Base-by-base conservation (phyloP, 441 rosid genomes). In the Omphalea diandra region DNA sequence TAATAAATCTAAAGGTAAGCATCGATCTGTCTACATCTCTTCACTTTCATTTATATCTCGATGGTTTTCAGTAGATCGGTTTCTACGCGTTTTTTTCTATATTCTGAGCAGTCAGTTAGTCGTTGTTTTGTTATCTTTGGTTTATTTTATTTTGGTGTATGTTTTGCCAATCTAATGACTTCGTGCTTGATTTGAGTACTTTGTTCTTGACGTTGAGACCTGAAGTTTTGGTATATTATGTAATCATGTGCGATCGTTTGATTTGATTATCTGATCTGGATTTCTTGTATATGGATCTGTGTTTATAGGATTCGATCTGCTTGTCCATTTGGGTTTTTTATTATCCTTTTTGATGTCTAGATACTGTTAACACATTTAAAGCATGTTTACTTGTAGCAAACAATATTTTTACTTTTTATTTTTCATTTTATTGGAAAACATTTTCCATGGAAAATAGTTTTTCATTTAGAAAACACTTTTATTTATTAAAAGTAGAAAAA, bases 181-280 rank as follows among this genome's bases (percentile, higher is more conserved):
- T 65, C 3, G 43, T 65, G 56, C 24, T 49, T 65, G 54, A 15
- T 46, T 64, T 4, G 40, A 44, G 27, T 46, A 5, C 49, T 11
- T 18, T 49, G 27, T 24, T 47, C 4, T 33, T 65, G 31, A 32
- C 47, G 31, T 1, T 65, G 68, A 65, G 56, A 65, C 49, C 68
- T 65, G 56, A 26, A 31, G 41, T 49, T n/a, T 65, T 15, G 27
- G n/a, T 49, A n/a, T 47, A 50, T 3, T 3, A 6, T 7, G 10
- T 44, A 6, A 63, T 33, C 56, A 31, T 27, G 9, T 27, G 7
- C 7, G 26, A 20, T 60, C 35, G 24, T 14, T 55, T 38, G 65
- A 29, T 68, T 68, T 46, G 54, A 46, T 75, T 67, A 65, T 33
- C 27, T 71, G 79, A 77, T 80, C 77, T 79, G 69, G 5, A 22